Evolutionary conservation across 768 basidiomycete species (phyloP), one percentile per base, ranked within the genome.

Genomic region (Tubosaeta sp.): DNA sequence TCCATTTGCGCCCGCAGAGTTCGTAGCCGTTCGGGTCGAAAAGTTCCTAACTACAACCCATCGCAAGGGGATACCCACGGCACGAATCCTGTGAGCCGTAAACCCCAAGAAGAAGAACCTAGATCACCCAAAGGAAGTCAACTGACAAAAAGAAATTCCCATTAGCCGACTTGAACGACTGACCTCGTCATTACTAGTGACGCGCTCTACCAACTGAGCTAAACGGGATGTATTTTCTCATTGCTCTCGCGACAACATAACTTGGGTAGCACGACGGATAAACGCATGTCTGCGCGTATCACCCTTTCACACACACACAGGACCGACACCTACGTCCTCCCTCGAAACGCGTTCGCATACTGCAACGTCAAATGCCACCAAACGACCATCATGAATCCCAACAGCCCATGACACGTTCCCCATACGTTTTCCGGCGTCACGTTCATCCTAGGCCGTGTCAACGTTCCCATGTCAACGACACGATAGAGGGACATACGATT

Each of bases 351-450:
- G 21, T 68, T 69, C 24, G 78, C 72, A 34, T 80, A 69, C 30
- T 73, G 77, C 44, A 90, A 70, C 2, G 88, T 91, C 16, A 65
- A 72, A 69, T 92, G 90, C 90, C 90, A 92, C 90, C 90, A 92
- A 3, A 78, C 64, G 8, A 86, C 79, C 76, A 91, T 84, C 46
- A 76, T 78, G 6, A 91, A 66, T 11, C 88, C 84, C 30, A 91
- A 51, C 41, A 87, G 16, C 16, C 90, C 90, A 56, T 92, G 90
- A 18, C 80, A 60, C 6, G 75, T 78, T 0, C 87, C 88, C 88
- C 89, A 90, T 1, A 81, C 68, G 24, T 72, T 63, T 65, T 92
- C 90, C 0, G 90, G 90, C 0, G 87, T 89, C 22, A 87, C 57
- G 29, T 79, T 79, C 36, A 53, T 18, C 9, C 55, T 59, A 12